Percentiles rank a stretch among this genome's conserved stretches.
phyloP scores from a whole-genome alignment of 345 rosid species.

The Eucalyptus coolabah region DNA sequence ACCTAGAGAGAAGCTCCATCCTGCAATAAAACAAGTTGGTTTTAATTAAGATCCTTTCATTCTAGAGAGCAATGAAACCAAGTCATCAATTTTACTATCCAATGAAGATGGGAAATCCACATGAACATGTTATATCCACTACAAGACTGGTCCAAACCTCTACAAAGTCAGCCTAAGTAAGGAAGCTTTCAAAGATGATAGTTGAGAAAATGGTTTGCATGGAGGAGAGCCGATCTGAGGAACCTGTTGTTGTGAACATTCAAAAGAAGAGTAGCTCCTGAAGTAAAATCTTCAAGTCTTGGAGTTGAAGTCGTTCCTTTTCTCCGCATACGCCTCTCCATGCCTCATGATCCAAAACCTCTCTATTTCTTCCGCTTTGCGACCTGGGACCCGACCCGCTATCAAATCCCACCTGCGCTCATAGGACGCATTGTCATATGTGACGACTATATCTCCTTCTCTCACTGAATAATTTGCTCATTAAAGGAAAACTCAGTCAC shows the following conservation, averaged over 20 bases:
- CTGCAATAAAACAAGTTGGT: not conserved
- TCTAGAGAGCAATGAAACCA: not conserved
- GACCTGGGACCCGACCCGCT: constrained; percentile 13
- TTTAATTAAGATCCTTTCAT: not conserved
- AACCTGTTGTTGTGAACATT: not conserved
- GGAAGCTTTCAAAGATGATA: not conserved
- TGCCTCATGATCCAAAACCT: constrained; percentile 26
- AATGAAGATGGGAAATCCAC: not conserved
- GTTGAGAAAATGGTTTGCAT: not conserved
- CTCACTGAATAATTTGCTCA: not conserved
- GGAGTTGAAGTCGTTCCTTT: not conserved
- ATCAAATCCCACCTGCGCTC: constrained; percentile 22
- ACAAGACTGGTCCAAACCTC: not conserved
- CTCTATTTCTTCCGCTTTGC: constrained; percentile 16
- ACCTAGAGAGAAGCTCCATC: not conserved
- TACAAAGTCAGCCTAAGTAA: not conserved
- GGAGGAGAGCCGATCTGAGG: not conserved
- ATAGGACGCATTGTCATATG: not conserved
- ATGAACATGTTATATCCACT: not conserved
- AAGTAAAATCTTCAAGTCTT: not conserved
- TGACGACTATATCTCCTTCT: not conserved
- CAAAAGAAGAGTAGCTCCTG: not conserved
- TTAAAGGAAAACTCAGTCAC: not conserved
- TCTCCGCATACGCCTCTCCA: constrained; percentile 3
- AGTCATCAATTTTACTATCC: not conserved